A percentile compares a stretch with the other conserved stretches of the same genome.
Conservation (phyloP, 768 basidiomycete species). For the Cystobasidium onofrii region DNA sequence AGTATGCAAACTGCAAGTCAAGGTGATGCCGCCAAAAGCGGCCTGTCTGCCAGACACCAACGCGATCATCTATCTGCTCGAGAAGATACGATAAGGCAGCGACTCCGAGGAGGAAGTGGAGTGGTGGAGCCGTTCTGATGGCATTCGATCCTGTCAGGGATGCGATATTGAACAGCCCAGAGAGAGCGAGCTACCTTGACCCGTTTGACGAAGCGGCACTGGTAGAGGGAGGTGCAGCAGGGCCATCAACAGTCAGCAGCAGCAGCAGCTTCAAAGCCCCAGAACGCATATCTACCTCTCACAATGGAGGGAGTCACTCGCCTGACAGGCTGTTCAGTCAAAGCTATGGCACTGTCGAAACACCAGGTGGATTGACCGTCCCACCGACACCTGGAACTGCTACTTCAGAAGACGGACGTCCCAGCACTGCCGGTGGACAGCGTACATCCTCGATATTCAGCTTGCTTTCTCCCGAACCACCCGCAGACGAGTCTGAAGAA, state of each 20-base stretch:
- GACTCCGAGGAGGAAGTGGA: not conserved
- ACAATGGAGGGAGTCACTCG: not conserved
- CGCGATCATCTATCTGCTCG: not conserved
- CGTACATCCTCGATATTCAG: conserved; percentile 21
- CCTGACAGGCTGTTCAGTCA: not conserved
- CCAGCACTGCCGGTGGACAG: not conserved
- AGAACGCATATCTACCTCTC: not conserved
- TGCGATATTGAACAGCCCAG: conserved; percentile 29
- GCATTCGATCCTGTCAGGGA: conserved; percentile 29
- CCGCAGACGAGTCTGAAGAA: not conserved
- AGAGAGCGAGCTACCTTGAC: conserved; percentile 7
- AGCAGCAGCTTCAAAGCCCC: conserved; percentile 11
- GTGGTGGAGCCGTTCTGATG: not conserved
- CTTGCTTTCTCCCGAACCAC: conserved; percentile 27
- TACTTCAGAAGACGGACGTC: not conserved
- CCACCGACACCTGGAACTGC: conserved; percentile 7
- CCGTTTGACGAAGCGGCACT: conserved; percentile 22
- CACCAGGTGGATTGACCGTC: not conserved
- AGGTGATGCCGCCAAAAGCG: no score
- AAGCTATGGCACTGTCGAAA: not conserved
- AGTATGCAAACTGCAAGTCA: no score
- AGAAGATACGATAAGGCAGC: not conserved
- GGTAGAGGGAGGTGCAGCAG: not conserved
- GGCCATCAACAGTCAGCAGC: no score
- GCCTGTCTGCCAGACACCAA: not conserved